Evolutionary conservation across 495 filamentous ascomycete species (phyloP).

Genomic region (Neurospora sp.): DNA sequence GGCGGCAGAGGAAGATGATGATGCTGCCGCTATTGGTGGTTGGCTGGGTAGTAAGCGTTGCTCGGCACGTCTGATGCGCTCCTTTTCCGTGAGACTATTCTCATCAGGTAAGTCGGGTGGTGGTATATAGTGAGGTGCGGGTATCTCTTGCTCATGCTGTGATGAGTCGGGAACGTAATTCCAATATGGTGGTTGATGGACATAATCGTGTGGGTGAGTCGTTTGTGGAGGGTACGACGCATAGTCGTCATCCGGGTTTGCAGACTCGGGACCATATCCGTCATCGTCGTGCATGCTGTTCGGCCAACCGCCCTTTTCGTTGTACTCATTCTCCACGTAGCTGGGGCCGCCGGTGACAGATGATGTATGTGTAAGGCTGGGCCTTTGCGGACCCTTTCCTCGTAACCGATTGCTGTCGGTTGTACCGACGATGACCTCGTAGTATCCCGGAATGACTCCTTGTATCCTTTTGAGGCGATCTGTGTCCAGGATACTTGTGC

Average conservation of each 20-base stretch:
- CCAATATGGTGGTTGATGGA: conserved; percentile 17
- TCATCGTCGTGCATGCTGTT: conserved; percentile 3
- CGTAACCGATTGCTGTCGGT: conserved; percentile 60
- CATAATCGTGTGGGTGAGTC: conserved; percentile 1
- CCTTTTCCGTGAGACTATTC: conserved; percentile 56
- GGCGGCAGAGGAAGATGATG: conserved; percentile 1
- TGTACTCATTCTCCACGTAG: neutral
- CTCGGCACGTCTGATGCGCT: conserved; percentile 56
- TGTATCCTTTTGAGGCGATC: conserved; percentile 78
- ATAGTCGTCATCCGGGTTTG: conserved; percentile 15
- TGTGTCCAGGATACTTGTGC: conserved; percentile 77
- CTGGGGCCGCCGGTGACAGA: conserved; percentile 5
- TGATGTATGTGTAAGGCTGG: conserved; percentile 14
- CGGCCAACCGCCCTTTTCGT: conserved; percentile 11
- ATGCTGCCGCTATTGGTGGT: conserved; percentile 40
- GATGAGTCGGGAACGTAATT: conserved; percentile 3
- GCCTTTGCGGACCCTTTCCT: conserved; percentile 35
- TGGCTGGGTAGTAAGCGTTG: conserved; percentile 60
- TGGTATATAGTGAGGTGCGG: conserved; percentile 34
- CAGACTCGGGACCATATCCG: conserved; percentile 8
- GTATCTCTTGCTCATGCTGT: conserved; percentile 8
- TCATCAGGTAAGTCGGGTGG: conserved; percentile 45
- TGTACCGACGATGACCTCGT: conserved; percentile 84
- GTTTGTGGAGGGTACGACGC: conserved; percentile 9
- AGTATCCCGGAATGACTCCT: conserved; percentile 69